Evolutionary conservation across 208 protist species (phyloP), one percentile per base, ranked within the genome.

Genomic region (Trypanosomatidae sp.): DNA sequence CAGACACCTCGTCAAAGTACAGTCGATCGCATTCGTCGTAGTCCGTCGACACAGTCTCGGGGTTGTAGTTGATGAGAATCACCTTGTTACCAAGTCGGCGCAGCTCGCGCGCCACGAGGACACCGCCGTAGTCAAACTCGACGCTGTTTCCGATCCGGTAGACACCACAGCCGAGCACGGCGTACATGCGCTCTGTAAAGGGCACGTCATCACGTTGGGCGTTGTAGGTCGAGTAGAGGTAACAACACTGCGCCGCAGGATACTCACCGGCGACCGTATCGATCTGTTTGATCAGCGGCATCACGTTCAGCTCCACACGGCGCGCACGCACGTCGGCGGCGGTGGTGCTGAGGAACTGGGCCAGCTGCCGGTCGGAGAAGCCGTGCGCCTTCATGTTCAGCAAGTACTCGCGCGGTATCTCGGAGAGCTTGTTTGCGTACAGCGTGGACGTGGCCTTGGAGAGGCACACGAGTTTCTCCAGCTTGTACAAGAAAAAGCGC

Each of bases 21-120:
- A 99, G 89, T 15, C 98, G 94, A 80, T 99, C 97, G 80, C 91
- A 97, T 85, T 98, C 97, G 85, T 99, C 98, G 85, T 98, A 99
- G 89, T 99, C 98, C 41, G 98, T 99, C 19, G 92, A 98, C n/a
- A 99, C 98, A 15, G 98, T 99, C 80, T 99, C 98, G 30, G 99
- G 99, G 89, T 99, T 99, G 90, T 98, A 99, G 92, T 99, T 99
- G 80, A 99, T 98, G 85, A 99, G 97, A 74, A 99, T 98, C 9
- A 98, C 95, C 74, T 96, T 94, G 77, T 97, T 86, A 46, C 97
- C 98, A 28, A 99, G 82, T 33, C 89, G 86, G 41, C 93, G 86
- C 64, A 99, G 88, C 73, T 98, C 96, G 62, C 97, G 86, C 22
- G 98, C 88, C 70, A 98, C 97, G 53, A 91, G 87, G 33, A 99